Percentiles rank a stretch among this genome's conserved stretches.
These are phyloP conservation scores for Amphichorda felina DNA, from an alignment of 2,329 filamentous ascomycete genomes.

Conservation along the genomic window DNA sequence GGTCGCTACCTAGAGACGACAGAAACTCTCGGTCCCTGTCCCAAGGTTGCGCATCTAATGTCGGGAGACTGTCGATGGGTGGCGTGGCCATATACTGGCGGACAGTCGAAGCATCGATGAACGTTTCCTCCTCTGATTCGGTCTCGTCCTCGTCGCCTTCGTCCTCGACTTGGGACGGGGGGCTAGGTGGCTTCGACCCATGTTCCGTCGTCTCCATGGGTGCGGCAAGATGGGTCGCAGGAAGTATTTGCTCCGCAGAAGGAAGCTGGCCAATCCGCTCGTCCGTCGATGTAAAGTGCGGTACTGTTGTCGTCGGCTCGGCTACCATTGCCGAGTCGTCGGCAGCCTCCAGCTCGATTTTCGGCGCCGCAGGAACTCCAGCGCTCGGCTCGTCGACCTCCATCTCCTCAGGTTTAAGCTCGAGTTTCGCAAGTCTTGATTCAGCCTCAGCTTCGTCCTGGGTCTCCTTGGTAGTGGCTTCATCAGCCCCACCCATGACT, in stretches of 20 bases:
- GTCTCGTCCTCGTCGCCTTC: slow-evolving; percentile 42
- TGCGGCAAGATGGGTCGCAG: not conserved
- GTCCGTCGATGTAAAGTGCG: not conserved
- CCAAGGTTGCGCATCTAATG: slow-evolving; percentile 34
- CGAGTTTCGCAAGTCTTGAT: slow-evolving; percentile 3
- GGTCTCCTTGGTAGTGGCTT: not conserved
- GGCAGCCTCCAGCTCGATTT: slow-evolving; percentile 1
- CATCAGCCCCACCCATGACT: no score
- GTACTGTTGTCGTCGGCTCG: not conserved
- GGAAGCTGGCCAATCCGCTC: not conserved
- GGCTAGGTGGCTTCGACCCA: slow-evolving; percentile 26
- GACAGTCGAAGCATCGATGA: slow-evolving; percentile 34
- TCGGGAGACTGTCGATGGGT: slow-evolving; percentile 39
- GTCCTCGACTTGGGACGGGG: slow-evolving; percentile 34
- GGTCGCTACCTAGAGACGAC: slow-evolving; percentile 25
- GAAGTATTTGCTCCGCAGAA: not conserved
- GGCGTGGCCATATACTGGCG: slow-evolving; percentile 42
- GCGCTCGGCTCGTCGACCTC: not conserved
- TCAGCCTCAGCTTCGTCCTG: slow-evolving; percentile 5
- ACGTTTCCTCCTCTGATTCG: slow-evolving; percentile 41
- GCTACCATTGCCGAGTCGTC: not conserved
- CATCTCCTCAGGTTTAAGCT: slow-evolving; percentile 1
- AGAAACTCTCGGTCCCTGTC: slow-evolving; percentile 32
- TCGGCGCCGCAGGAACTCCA: slow-evolving; percentile 8
- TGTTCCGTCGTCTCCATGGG: not conserved